Evolutionary conservation across 176 grass and related monocot species (phyloP), one percentile per base, ranked within the genome.

Genomic region (Oryza coarctata): DNA sequence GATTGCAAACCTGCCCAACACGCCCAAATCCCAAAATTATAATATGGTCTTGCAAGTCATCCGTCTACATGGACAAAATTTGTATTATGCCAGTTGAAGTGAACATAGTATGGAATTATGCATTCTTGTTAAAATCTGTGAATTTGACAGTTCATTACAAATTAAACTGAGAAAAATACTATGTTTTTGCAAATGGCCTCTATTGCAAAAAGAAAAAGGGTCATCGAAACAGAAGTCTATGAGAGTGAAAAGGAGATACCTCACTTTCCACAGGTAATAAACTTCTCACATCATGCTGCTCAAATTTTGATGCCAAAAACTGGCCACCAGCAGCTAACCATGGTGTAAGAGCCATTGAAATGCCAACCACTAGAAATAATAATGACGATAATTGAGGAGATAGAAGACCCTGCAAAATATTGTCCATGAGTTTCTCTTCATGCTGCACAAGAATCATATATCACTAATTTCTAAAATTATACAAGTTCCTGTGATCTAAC

Each of bases 11-110:
- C 96, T 99, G 96, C 6, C 96, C 96, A 88, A 95, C 91, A 83
- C 96, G 96, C 76, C 96, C 96, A 89, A 99, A 93, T 62, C 96
- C 96, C 82, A 92, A 99, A 71, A 99, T 94, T 67, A 99, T 99
- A 84, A 99, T 99, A 82, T 99, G 96, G 74, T 87, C 96, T 90
- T 99, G 96, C 85, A 99, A 89, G 78, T 99, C 96, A 70, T 99
- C 96, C 36, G 96, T 99, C 96, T 98, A 73, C 74, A 83, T 33
- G 47, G 76, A 85, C 52, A 90, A 87, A 84, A 10, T 60, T 60
- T 60, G 22, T 25, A 25, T 60, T 55, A 55, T 55, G 8, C 5
- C 14, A 33, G 14, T 3, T 33, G 3, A 11, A 20, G 74, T 73
- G n/a, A 27, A 58, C 39, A 36, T 35, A 83, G 13, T 70, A 69